Evolutionary conservation across 202 grass and related monocot genomes (phyloP).

Genomic region (Setaria viridis): DNA sequence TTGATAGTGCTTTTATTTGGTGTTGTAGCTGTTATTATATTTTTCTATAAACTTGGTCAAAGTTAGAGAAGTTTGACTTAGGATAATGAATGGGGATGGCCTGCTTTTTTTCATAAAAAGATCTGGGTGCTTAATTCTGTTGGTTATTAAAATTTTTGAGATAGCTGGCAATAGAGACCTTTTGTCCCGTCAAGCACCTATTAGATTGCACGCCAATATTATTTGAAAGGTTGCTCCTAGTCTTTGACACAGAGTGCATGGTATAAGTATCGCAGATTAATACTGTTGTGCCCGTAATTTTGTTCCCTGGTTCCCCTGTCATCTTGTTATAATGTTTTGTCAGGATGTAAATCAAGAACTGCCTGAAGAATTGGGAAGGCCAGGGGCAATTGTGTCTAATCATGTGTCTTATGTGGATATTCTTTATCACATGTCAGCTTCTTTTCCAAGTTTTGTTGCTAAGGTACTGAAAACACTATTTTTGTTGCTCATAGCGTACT

Average conservation of each 20-base stretch:
- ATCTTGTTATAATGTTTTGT: constrained; percentile 29
- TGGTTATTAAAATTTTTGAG: background rate
- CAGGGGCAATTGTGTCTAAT: constrained; percentile 70
- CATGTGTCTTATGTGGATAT: constrained; percentile 92
- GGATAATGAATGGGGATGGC: background rate
- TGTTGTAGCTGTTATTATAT: too few relatives aligned
- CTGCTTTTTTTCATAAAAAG: background rate
- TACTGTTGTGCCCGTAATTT: constrained; percentile 1
- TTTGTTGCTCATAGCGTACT: background rate
- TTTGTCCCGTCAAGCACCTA: constrained; percentile 6
- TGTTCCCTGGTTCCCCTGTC: background rate
- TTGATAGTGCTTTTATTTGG: too few relatives aligned
- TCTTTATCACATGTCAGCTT: constrained; percentile 96
- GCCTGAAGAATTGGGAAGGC: constrained; percentile 45
- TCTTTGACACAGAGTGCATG: background rate
- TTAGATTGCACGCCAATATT: constrained; percentile 2
- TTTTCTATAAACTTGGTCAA: too few relatives aligned
- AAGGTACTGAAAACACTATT: constrained; percentile 62
- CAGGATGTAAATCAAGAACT: constrained; percentile 45
- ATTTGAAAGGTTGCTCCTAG: constrained; percentile 8
- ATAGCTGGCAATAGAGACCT: background rate
- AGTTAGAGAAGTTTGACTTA: background rate
- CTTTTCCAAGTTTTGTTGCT: constrained; percentile 96
- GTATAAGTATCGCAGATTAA: background rate
- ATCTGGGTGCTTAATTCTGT: background rate